phyloP scores from a whole-genome alignment of 2,329 filamentous ascomycete species.

The Colletotrichum liriopes region DNA sequence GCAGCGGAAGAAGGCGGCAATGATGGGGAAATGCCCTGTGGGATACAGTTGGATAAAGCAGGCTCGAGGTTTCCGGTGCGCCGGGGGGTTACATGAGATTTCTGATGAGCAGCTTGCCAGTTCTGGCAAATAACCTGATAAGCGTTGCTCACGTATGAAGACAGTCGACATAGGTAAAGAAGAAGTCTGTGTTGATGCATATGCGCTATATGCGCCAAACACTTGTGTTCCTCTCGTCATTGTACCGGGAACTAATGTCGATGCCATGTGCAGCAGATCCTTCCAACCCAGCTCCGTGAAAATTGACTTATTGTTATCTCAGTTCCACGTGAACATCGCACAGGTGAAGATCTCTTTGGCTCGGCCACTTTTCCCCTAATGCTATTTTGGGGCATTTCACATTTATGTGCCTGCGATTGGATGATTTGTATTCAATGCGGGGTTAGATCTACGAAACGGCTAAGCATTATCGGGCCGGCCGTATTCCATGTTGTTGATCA shows the following conservation, averaged over 20 bases:
- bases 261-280: background rate
- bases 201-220: no score
- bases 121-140: background rate
- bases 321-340: no score
- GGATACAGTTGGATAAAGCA: constrained; percentile 77
- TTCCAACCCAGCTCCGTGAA: background rate
- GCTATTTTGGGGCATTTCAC: background rate
- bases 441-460: background rate
- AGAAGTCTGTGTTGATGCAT: background rate
- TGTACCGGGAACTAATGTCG: background rate
- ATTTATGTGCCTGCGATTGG: background rate
- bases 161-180: background rate
- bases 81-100: constrained; percentile 72
- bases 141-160: background rate
- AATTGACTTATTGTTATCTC: background rate
- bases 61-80: constrained; percentile 72
- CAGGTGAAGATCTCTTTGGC: background rate
- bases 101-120: constrained; percentile 52
- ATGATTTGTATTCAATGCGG: background rate
- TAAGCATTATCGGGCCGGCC: background rate
- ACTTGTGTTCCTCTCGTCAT: background rate
- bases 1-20: constrained; percentile 61
- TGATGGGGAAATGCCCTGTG: constrained; percentile 68
- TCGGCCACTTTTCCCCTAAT: background rate
- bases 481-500: background rate